Percentiles rank a stretch among this genome's conserved stretches.
Evolutionary conservation across 2,329 filamentous ascomycete species (phyloP).

Genomic region (Claviceps pazoutovae): DNA sequence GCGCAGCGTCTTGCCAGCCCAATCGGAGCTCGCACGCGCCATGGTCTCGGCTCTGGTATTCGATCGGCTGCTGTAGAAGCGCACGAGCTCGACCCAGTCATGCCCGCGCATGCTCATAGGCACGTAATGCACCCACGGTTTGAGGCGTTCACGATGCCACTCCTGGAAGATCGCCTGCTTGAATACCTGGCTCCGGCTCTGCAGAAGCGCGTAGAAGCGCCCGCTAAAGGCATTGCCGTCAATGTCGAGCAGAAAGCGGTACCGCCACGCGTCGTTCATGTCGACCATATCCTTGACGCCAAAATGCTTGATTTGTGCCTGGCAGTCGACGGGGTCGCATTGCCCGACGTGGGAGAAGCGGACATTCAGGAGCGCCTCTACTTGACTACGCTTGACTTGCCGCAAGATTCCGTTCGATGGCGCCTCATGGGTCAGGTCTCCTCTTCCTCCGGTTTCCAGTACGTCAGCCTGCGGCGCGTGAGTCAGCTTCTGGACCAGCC

Average conservation of each 20-base stretch:
- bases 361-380: constrained; percentile 64
- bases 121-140: constrained; percentile 86
- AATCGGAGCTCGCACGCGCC: constrained; percentile 51
- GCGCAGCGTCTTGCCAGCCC: constrained; percentile 57
- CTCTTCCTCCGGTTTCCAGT: constrained; percentile 16
- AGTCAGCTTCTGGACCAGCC: constrained; percentile 49
- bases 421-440: too few relatives aligned
- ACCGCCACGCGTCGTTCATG: constrained; percentile 72
- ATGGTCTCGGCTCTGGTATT: constrained; percentile 24
- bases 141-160: constrained; percentile 90
- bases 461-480: constrained; percentile 79
- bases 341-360: constrained; percentile 84
- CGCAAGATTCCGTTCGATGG: constrained; percentile 43
- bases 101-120: constrained; percentile 70
- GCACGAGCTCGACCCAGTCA: constrained; percentile 73
- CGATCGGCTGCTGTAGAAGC: constrained; percentile 43
- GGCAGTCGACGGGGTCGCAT: constrained; percentile 81
- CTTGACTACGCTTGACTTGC: constrained; percentile 51
- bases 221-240: constrained; percentile 95
- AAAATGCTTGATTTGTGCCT: constrained; percentile 60
- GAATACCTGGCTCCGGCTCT: constrained; percentile 68
- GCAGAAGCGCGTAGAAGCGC: constrained; percentile 82
- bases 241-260: constrained; percentile 81
- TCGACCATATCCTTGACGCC: constrained; percentile 75
- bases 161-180: constrained; percentile 88